A percentile compares a stretch with the other conserved stretches of the same genome.
Evolutionary conservation across 768 basidiomycete genomes (phyloP).

Genomic region (Vishniacozyma victoriae): DNA sequence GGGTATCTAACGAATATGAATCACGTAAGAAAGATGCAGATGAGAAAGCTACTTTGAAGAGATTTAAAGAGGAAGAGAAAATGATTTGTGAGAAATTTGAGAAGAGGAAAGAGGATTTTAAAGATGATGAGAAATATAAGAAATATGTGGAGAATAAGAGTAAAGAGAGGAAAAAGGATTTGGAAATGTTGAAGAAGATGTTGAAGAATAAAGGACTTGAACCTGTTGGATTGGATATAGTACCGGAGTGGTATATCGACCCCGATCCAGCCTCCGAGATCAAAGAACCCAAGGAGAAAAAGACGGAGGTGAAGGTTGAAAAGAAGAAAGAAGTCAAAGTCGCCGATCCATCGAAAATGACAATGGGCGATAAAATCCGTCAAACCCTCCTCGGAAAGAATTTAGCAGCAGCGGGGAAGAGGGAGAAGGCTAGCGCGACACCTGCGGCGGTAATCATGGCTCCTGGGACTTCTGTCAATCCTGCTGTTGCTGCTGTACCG

Average conservation of each 20-base stretch:
- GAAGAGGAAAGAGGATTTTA: constrained; percentile 2
- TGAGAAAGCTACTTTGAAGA: constrained; percentile 5
- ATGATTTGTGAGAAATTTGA: constrained; percentile 1
- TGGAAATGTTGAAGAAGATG: constrained; percentile 5
- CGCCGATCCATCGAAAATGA: background rate
- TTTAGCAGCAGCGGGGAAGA: background rate
- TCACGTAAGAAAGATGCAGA: constrained; percentile 4
- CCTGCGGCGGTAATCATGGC: background rate
- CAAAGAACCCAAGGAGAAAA: background rate
- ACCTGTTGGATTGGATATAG: constrained; percentile 1
- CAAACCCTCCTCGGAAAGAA: background rate
- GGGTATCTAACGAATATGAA: constrained; percentile 11
- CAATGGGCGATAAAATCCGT: background rate
- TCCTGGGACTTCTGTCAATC: too few species aligned
- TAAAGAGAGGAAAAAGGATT: constrained; percentile 5
- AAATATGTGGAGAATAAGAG: constrained; percentile 6
- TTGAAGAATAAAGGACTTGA: constrained; percentile 6
- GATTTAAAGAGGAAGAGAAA: constrained; percentile 6
- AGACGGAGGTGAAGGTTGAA: background rate
- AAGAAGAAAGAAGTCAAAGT: constrained; percentile 1
- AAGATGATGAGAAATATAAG: constrained; percentile 6
- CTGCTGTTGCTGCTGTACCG: background rate
- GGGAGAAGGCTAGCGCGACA: background rate
- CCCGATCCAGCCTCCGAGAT: background rate
- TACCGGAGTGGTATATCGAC: background rate